Conservation (phyloP, 1,284 basidiomycete species). For the Ganoderma lingzhi region DNA sequence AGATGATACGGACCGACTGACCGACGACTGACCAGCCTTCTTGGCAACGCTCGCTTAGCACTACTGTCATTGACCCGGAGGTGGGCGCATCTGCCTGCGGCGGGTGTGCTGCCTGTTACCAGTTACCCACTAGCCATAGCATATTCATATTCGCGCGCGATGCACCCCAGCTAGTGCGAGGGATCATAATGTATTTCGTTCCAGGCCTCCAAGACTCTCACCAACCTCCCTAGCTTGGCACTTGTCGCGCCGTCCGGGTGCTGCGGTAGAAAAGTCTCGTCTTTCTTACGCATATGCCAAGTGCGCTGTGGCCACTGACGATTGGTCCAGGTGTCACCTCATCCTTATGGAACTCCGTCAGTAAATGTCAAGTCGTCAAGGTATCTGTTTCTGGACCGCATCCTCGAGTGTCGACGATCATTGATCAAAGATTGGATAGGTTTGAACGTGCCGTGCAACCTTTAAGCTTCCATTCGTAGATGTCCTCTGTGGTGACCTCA, state of each 20-base stretch:
- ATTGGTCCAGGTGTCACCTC: no score
- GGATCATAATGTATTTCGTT: not conserved
- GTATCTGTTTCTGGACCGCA: not conserved
- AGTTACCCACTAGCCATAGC: not conserved
- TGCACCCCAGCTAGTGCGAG: not conserved
- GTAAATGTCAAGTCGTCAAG: not conserved
- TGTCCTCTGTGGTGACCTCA: no score
- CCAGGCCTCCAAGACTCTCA: not conserved
- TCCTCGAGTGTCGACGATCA: not conserved
- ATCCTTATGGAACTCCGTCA: not conserved
- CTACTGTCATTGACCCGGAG: conserved; percentile 21
- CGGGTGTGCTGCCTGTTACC: not conserved
- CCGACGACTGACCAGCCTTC: conserved; percentile 1
- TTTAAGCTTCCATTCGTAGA: not conserved
- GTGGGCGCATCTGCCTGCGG: not conserved
- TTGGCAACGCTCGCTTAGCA: conserved; percentile 11
- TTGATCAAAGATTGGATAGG: not conserved
- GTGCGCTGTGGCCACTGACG: not conserved
- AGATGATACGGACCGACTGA: conserved; percentile 11
- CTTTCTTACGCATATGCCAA: not conserved
- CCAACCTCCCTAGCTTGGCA: not conserved
- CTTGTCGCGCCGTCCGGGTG: not conserved
- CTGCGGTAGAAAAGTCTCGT: no score
- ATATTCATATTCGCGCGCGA: not conserved
- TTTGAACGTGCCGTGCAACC: not conserved